Base-by-base conservation (phyloP, 2,329 filamentous ascomycete genomes). In the Hymenotorrendiella dingleyae region DNA sequence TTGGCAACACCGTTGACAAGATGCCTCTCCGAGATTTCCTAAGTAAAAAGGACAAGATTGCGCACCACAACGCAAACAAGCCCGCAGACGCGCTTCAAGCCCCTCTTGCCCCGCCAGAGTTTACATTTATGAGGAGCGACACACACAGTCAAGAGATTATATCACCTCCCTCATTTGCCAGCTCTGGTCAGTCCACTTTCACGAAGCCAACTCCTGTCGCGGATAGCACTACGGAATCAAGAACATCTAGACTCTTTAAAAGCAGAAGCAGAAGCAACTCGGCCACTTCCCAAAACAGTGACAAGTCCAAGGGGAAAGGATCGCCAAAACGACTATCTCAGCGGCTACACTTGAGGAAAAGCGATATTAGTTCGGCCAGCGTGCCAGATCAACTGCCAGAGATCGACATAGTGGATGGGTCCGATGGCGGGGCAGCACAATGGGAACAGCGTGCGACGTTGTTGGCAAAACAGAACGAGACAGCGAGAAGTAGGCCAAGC, bases 361-460 rank as follows among this genome's bases (percentile, higher is more conserved):
- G 58, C 59, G 75, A 68, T 33, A 71, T 69, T 47, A 78, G 74
- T 48, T 88, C 87, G 47, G 76, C 81, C 19, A 83, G 86, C 63
- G 76, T 97, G 27, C 91, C 93, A 2, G 65, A 74, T 40, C 76
- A 94, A 65, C 73, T 97, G 40, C 90, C 90, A 17, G 82, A 82
- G 48, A 87, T 95, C 44, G 67, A 72, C 36, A 61, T 66, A 50
- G 66, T 70, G 56, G 63, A 67, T 51, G 60, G 67, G 43, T 70
- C 71, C 53, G 67, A 68, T 30, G 67, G 70, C 39, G 61, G 54
- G 45, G 66, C 67, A 34, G 62, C 56, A 32, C 76, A 84, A 66
- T 98, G 93, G 93, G 93, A 97, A 72, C 83, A 86, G 68, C 76
- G 91, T 47, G 93, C 93, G 21, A 96, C 90, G n/a, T 78, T 94